Evolutionary conservation across 164 flowering plant genomes (phyloP).

Genomic region (Magnolia changhungtana): DNA sequence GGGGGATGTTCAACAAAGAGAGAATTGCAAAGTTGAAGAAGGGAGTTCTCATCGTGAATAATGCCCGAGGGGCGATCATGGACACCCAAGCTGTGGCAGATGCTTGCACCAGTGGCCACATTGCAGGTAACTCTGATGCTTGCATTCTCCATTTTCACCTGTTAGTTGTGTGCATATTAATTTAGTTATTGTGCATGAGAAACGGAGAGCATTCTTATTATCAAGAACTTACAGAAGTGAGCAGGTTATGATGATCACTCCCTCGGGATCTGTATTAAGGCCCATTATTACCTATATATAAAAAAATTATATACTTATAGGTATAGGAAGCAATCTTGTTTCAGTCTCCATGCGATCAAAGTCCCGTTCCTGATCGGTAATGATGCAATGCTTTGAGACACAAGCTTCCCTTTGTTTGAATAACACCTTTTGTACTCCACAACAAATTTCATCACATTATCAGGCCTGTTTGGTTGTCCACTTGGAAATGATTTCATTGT

Average conservation of each 20-base stretch:
- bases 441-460: too few species aligned
- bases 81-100: constrained; percentile 95
- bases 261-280: background rate
- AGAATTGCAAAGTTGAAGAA: constrained; percentile 84
- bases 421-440: too few species aligned
- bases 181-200: background rate
- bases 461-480: too few species aligned
- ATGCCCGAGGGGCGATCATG: constrained; percentile 99
- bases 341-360: too few species aligned
- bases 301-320: too few species aligned
- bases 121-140: constrained; percentile 54
- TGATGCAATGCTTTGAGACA: too few species aligned
- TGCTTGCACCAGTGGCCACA: constrained; percentile 86
- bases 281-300: too few species aligned
- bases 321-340: too few species aligned
- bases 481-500: too few species aligned
- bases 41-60: constrained; percentile 93
- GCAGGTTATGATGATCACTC: background rate
- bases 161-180: background rate
- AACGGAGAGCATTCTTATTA: background rate
- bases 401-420: too few species aligned
- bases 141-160: background rate
- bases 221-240: background rate
- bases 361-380: too few species aligned
- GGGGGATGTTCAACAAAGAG: constrained; percentile 89